Conservation (phyloP, 192 early-diverging fungal genomes). For the Backusella tuberculispora region DNA sequence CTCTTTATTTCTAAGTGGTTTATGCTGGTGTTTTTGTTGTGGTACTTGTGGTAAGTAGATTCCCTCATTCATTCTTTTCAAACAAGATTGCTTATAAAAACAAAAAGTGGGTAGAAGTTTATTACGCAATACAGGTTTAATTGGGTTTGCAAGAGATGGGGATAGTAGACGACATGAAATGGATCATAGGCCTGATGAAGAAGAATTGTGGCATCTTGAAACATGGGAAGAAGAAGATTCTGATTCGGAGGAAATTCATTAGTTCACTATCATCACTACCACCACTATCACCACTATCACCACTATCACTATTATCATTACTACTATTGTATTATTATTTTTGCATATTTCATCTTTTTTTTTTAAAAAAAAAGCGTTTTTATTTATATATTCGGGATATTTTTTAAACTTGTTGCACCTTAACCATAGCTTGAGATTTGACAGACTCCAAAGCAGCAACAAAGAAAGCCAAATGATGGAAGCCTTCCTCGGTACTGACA, state of each 20-base stretch:
- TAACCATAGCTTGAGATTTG: constrained; percentile 20
- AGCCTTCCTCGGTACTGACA: constrained; percentile 33
- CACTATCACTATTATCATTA: not conserved
- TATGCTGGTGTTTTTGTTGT: constrained; percentile 39
- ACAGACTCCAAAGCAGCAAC: constrained; percentile 40
- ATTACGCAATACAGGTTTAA: constrained; percentile 12
- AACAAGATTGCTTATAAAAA: not conserved
- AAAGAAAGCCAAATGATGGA: constrained; percentile 44
- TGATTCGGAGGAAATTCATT: not conserved
- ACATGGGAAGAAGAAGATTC: constrained; percentile 1
- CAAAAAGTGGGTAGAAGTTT: constrained; percentile 23
- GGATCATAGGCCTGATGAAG: constrained; percentile 14
- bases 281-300: not conserved
- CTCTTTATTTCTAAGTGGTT: constrained; percentile 20
- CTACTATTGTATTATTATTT: not conserved
- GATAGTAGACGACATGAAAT: not conserved
- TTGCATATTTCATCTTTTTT: not conserved
- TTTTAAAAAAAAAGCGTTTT: not conserved
- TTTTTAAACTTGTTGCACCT: constrained; percentile 6
- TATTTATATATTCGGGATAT: not conserved
- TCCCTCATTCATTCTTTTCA: not conserved
- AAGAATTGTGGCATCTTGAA: constrained; percentile 19
- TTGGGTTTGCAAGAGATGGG: not conserved
- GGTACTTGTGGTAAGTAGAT: constrained; percentile 32
- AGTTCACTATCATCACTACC: not conserved